phyloP scores from a whole-genome alignment of 2,329 filamentous ascomycete species.

The Diaporthe vexans region DNA sequence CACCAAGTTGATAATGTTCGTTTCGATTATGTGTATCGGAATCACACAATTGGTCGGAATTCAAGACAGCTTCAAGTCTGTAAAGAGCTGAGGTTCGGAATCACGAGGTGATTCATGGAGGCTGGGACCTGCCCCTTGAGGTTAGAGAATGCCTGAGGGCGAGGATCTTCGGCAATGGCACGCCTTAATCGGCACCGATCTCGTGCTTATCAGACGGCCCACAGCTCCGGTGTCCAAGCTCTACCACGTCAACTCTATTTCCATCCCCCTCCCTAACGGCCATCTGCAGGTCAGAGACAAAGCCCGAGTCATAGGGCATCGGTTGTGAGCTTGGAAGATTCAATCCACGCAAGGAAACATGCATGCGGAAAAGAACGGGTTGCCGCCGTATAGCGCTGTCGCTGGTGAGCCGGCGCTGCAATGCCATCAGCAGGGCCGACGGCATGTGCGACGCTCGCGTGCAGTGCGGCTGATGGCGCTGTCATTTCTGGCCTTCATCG shows the following conservation, averaged over 20 bases:
- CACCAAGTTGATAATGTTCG: neutral
- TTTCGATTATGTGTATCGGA: neutral
- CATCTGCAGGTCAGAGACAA: neutral
- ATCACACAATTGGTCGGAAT: too few relatives aligned
- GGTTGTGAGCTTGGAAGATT: neutral
- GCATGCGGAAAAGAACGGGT: conserved; percentile 56
- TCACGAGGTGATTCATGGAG: conserved; percentile 13
- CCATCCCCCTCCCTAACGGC: neutral
- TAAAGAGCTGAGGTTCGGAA: neutral
- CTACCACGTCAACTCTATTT: neutral
- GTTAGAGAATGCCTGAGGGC: conserved; percentile 16
- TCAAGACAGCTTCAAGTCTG: neutral
- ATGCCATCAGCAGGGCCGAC: conserved; percentile 45
- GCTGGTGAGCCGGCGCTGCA: conserved; percentile 47
- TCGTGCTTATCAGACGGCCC: conserved; percentile 30
- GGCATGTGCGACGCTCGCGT: conserved; percentile 58
- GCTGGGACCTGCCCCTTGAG: conserved; percentile 20
- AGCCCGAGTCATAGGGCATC: neutral
- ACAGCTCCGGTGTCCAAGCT: conserved; percentile 17
- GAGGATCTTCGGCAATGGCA: conserved; percentile 31
- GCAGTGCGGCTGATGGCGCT: conserved; percentile 59
- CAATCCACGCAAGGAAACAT: conserved; percentile 32
- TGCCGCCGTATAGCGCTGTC: conserved; percentile 61
- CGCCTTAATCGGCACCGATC: conserved; percentile 32
- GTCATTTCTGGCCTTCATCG: conserved; percentile 64